Conservation (phyloP, 1,139 yeast species). For the Candida pseudoviswanathii region DNA sequence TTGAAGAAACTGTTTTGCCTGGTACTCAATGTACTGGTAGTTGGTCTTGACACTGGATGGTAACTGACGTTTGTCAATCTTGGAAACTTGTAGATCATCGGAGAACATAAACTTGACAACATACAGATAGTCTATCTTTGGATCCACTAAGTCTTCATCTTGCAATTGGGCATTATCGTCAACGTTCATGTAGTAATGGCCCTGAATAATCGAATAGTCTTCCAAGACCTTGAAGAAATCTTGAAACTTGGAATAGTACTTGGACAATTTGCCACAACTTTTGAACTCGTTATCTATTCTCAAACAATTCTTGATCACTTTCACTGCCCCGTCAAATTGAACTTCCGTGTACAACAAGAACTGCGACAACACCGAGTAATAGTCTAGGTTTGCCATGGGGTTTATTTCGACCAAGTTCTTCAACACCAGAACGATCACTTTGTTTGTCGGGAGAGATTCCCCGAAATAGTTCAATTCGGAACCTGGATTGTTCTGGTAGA, state of each 20-base stretch:
- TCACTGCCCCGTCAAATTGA: constrained; percentile 53
- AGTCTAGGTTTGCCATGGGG: constrained; percentile 35
- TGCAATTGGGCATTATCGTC: constrained; percentile 16
- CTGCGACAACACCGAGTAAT: constrained; percentile 36
- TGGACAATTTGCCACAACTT: constrained; percentile 54
- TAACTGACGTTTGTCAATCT: constrained; percentile 31
- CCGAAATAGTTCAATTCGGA: constrained; percentile 15
- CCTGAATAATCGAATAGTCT: constrained; percentile 42
- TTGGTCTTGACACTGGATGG: constrained; percentile 29
- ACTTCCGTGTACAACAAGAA: constrained; percentile 52
- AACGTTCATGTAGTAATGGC: constrained; percentile 31
- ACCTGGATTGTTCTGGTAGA: constrained; percentile 16
- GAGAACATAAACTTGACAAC: constrained; percentile 27
- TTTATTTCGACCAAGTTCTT: constrained; percentile 30
- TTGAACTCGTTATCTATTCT: constrained; percentile 68
- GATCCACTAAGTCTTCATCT: constrained; percentile 19
- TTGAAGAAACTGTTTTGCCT: constrained; percentile 23
- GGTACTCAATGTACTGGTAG: constrained; percentile 34
- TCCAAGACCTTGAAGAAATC: constrained; percentile 41
- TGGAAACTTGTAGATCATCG: constrained; percentile 32
- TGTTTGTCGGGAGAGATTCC: constrained; percentile 17
- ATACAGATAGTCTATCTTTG: constrained; percentile 27
- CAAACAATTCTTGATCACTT: constrained; percentile 59
- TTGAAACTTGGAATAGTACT: constrained; percentile 39
- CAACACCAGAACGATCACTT: constrained; percentile 27